Evolutionary conservation across 2,329 filamentous ascomycete species (phyloP).

Genomic region (Zarea fungicola): DNA sequence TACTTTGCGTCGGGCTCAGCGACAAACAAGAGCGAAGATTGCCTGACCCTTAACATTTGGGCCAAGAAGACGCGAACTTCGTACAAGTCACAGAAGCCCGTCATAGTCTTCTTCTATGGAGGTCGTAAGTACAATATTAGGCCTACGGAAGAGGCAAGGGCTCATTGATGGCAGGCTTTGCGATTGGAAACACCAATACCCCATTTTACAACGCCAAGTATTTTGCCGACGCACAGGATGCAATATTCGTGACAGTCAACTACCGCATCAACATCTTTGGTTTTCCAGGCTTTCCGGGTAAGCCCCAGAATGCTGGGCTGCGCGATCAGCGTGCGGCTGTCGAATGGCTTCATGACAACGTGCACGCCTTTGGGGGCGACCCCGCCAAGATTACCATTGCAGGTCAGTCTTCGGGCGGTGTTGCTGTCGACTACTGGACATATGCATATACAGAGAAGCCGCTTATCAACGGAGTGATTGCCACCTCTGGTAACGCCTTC

Average conservation of each 20-base stretch:
- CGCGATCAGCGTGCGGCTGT: slow-evolving; percentile 27
- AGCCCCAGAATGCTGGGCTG: slow-evolving; percentile 22
- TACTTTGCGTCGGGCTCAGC: slow-evolving; percentile 20
- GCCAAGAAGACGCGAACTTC: slow-evolving; percentile 26
- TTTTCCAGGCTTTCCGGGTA: slow-evolving; percentile 30
- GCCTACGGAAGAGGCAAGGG: background rate
- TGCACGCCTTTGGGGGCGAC: slow-evolving; percentile 25
- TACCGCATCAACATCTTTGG: slow-evolving; percentile 40
- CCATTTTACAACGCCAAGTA: slow-evolving; percentile 37
- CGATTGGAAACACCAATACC: slow-evolving; percentile 31
- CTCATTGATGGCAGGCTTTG: slow-evolving; percentile 25
- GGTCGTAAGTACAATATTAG: slow-evolving; percentile 19
- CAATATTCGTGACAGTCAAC: slow-evolving; percentile 43
- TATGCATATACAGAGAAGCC: slow-evolving; percentile 45
- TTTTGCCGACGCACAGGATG: slow-evolving; percentile 37
- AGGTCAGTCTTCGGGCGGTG: slow-evolving; percentile 29
- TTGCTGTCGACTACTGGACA: slow-evolving; percentile 41
- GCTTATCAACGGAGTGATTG: slow-evolving; percentile 42
- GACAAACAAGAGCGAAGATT: slow-evolving; percentile 30
- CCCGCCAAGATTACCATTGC: slow-evolving; percentile 28
- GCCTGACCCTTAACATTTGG: slow-evolving; percentile 35
- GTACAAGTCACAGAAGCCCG: slow-evolving; percentile 34
- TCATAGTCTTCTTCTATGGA: slow-evolving; percentile 37
- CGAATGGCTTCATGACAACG: slow-evolving; percentile 29
- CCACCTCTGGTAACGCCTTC: slow-evolving; percentile 40